A percentile compares a stretch with the other conserved stretches of the same genome.
Evolutionary conservation across 345 rosid genomes (phyloP).

Genomic region (Anacardium occidentale): DNA sequence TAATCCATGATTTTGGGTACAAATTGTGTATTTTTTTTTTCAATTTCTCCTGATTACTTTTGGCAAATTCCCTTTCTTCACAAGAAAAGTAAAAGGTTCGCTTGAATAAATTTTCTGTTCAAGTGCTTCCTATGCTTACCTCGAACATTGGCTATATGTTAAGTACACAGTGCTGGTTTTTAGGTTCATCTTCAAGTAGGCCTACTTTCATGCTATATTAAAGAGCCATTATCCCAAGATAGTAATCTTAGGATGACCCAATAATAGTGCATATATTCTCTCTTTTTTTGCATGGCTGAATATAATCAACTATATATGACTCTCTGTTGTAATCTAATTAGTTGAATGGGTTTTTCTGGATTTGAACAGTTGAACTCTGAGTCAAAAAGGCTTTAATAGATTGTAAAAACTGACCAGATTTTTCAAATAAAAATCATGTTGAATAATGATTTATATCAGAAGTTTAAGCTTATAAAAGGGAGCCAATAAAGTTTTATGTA

Average conservation of each 20-base stretch:
- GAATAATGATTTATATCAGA: too few relatives aligned
- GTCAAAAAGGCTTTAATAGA: neutral
- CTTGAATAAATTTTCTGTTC: neutral
- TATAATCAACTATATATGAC: neutral
- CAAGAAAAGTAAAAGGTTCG: neutral
- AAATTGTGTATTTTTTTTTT: too few relatives aligned
- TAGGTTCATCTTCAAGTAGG: neutral
- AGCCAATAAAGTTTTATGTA: neutral
- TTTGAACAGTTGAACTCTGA: neutral
- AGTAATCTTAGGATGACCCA: neutral
- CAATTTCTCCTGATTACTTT: too few relatives aligned
- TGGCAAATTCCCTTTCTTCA: neutral
- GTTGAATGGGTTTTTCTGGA: neutral
- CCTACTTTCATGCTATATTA: neutral
- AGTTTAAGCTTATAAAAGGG: neutral
- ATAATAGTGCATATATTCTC: neutral
- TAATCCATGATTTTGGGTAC: too few relatives aligned
- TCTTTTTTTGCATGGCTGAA: neutral
- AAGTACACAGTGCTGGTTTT: neutral
- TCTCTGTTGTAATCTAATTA: neutral
- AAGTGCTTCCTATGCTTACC: too few relatives aligned
- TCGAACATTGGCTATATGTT: too few relatives aligned
- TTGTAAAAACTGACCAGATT: neutral
- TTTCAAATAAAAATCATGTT: too few relatives aligned
- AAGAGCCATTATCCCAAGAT: neutral